A percentile compares a stretch with the other conserved stretches of the same genome.
Conservation (phyloP, 2,329 filamentous ascomycete species). For the Claviceps sp. region DNA sequence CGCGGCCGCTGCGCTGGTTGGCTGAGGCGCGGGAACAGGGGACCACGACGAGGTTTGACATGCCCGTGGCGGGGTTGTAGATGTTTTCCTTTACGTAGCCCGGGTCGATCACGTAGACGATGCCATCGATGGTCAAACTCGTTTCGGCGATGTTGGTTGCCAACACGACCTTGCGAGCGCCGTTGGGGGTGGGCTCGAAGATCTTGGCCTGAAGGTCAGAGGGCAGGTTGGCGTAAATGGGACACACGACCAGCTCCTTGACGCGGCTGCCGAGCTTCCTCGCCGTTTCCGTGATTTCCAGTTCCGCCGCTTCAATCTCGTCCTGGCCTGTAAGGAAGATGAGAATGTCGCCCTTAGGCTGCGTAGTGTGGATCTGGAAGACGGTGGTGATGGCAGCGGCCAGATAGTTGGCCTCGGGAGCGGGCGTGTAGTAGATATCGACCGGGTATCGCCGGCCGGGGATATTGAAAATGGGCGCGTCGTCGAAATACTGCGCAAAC, state of each 20-base stretch:
- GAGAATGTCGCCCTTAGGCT: slow-evolving; percentile 75
- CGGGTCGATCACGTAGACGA: slow-evolving; percentile 89
- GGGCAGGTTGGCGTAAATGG: slow-evolving; percentile 87
- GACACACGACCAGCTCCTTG: slow-evolving; percentile 77
- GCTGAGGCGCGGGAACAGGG: slow-evolving; percentile 86
- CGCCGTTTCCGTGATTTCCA: slow-evolving; percentile 72
- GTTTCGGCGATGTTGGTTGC: slow-evolving; percentile 98
- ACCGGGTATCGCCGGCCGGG: slow-evolving; percentile 82
- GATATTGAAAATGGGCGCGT: slow-evolving; percentile 88
- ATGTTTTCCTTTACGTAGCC: slow-evolving; percentile 94
- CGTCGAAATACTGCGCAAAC: slow-evolving; percentile 83
- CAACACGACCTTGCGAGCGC: slow-evolving; percentile 78
- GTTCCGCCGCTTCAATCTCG: slow-evolving; percentile 81
- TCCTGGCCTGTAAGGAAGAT: slow-evolving; percentile 94
- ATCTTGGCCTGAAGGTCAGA: slow-evolving; percentile 86
- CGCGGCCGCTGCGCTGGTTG: slow-evolving; percentile 84
- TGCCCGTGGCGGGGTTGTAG: slow-evolving; percentile 81
- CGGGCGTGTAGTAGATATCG: slow-evolving; percentile 78
- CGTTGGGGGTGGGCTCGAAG: slow-evolving; percentile 80
- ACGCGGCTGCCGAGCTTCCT: slow-evolving; percentile 75
- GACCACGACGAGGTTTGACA: slow-evolving; percentile 83
- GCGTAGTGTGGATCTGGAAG: slow-evolving; percentile 87
- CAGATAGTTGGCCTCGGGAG: slow-evolving; percentile 89
- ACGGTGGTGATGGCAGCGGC: slow-evolving; percentile 83
- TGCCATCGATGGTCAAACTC: slow-evolving; percentile 86